Conservation (phyloP, 306 rosid genomes). For the Echinosophora koreensis region DNA sequence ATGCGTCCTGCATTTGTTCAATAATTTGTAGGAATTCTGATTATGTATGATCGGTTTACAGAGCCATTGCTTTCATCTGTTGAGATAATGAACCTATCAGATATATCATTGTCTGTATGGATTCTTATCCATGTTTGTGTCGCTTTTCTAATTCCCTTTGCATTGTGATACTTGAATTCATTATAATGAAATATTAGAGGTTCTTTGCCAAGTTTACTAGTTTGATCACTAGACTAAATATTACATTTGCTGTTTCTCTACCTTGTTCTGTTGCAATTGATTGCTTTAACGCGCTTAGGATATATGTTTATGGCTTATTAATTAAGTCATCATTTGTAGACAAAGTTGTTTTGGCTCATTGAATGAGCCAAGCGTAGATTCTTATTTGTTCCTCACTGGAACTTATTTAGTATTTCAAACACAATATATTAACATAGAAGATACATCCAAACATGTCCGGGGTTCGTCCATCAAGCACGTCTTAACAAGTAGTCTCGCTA, state of each 20-base stretch:
- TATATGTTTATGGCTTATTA: too few relatives aligned
- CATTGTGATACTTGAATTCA: conserved; percentile 15
- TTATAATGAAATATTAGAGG: conserved; percentile 25
- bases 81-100: conserved; percentile 4
- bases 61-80: too few relatives aligned
- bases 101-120: background rate
- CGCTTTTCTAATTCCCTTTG: background rate
- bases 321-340: too few relatives aligned
- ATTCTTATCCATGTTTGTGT: too few relatives aligned
- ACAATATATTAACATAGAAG: too few relatives aligned
- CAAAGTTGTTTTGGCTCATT: too few relatives aligned
- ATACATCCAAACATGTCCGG: background rate
- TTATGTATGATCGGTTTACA: conserved; percentile 1
- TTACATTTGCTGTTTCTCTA: too few relatives aligned
- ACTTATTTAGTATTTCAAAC: too few relatives aligned
- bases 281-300: too few relatives aligned
- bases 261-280: too few relatives aligned
- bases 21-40: conserved; percentile 26
- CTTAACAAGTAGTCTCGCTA: background rate
- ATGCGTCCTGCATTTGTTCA: conserved; percentile 78
- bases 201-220: background rate
- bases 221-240: background rate
- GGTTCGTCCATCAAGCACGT: background rate
- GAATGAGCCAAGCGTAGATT: too few relatives aligned
- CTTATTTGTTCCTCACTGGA: too few relatives aligned